Percentiles rank a stretch among this genome's conserved stretches.
These are phyloP conservation scores for Sclerotiophoma versabilis DNA, from an alignment of 2,329 filamentous ascomycete species.

Conservation along the genomic window DNA sequence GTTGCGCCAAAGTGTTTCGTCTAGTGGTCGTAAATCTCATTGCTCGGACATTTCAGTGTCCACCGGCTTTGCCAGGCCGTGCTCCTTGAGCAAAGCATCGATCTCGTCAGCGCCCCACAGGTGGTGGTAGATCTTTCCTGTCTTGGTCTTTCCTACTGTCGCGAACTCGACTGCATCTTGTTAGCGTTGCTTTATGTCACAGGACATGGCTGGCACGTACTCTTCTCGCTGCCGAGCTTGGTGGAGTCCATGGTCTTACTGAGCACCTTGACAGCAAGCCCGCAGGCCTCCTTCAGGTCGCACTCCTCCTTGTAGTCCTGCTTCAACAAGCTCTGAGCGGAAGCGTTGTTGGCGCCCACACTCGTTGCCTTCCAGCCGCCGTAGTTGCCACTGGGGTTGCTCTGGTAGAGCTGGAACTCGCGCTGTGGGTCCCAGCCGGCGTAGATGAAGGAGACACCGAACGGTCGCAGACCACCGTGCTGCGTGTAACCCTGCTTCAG, in stretches of 20 bases:
- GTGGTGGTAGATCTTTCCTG: slow-evolving; percentile 97
- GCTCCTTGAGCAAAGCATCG: slow-evolving; percentile 89
- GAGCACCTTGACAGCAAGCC: slow-evolving; percentile 95
- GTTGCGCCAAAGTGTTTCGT: slow-evolving; percentile 29
- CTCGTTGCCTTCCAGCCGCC: slow-evolving; percentile 99
- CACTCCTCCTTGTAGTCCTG: slow-evolving; percentile 99
- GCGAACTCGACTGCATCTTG: slow-evolving; percentile 84
- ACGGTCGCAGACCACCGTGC: slow-evolving; percentile 96
- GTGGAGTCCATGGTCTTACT: slow-evolving; percentile 99
- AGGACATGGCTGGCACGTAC: slow-evolving; percentile 63
- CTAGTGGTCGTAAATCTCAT: slow-evolving; percentile 35
- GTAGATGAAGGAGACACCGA: slow-evolving; percentile 99
- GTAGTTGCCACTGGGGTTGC: slow-evolving; percentile 98
- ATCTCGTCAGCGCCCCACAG: slow-evolving; percentile 98
- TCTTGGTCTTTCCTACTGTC: slow-evolving; percentile 92
- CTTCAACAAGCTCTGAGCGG: slow-evolving; percentile 94
- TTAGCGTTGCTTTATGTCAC: slow-evolving; percentile 27
- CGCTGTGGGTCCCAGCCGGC: slow-evolving; percentile 95
- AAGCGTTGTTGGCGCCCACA: slow-evolving; percentile 97
- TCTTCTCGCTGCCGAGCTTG: slow-evolving; percentile 98
- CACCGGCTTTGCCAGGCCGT: slow-evolving; percentile 80
- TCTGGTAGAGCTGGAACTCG: slow-evolving; percentile 98
- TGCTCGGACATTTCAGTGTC: slow-evolving; percentile 48
- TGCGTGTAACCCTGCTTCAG: slow-evolving; percentile 99
- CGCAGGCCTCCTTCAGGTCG: slow-evolving; percentile 93